These are phyloP conservation scores for Solanum infundibuliforme DNA, from an alignment of 257 asterid genomes.

Conservation along the genomic window DNA sequence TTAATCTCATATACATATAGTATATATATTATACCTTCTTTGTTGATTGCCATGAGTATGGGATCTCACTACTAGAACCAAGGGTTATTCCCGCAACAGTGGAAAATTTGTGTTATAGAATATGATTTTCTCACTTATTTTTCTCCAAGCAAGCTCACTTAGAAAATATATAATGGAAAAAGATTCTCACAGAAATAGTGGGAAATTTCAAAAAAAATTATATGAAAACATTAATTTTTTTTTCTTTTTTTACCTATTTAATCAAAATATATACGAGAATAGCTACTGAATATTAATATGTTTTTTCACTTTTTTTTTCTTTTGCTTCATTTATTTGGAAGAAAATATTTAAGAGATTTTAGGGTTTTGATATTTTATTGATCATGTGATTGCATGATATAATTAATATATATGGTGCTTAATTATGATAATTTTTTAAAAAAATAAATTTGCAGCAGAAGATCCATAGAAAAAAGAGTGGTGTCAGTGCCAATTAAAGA, in stretches of 20 bases:
- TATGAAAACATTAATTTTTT: too few species aligned
- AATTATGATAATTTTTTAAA: not conserved
- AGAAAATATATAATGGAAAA: too few species aligned
- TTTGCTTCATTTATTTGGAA: not conserved
- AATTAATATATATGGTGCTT: not conserved
- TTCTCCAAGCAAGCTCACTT: too few species aligned
- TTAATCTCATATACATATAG: not conserved
- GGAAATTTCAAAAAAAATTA: too few species aligned
- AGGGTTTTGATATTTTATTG: not conserved
- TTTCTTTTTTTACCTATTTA: too few species aligned
- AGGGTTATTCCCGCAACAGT: too few species aligned
- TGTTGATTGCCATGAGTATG: too few species aligned
- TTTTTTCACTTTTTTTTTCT: not conserved
- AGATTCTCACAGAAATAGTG: too few species aligned
- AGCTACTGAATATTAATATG: too few species aligned
- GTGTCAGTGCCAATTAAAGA: slow-evolving; percentile 71
- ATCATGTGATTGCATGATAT: slow-evolving; percentile 25
- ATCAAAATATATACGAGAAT: not conserved
- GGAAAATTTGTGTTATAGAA: not conserved
- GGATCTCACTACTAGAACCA: not conserved
- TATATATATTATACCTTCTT: too few species aligned
- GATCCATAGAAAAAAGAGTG: slow-evolving; percentile 62
- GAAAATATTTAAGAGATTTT: not conserved
- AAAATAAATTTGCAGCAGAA: slow-evolving; percentile 43
- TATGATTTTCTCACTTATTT: not conserved